phyloP scores from a whole-genome alignment of 2,329 filamentous ascomycete genomes.

The Hypomyces perniciosus region DNA sequence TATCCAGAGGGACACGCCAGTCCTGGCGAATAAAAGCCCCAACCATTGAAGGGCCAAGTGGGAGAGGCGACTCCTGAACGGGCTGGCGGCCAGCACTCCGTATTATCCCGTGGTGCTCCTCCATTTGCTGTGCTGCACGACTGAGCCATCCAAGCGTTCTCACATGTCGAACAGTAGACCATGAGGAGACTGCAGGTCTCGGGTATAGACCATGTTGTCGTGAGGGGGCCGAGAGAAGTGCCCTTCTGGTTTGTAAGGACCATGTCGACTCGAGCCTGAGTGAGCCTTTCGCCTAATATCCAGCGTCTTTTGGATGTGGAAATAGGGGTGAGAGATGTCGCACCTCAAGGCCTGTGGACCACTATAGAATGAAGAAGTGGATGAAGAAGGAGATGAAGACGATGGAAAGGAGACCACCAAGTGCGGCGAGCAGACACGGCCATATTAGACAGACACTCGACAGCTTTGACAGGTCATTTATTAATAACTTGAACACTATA shows the following conservation, averaged over 20 bases:
- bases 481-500: too few species aligned
- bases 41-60: conserved; percentile 20
- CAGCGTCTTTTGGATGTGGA: too few species aligned
- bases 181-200: conserved; percentile 17
- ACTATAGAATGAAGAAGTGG: too few species aligned
- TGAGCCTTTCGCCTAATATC: too few species aligned
- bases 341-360: neutral
- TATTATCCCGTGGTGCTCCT: conserved; percentile 18
- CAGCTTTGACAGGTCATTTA: too few species aligned
- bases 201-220: conserved; percentile 19
- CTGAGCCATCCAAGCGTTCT: conserved; percentile 22
- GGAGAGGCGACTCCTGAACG: conserved; percentile 12
- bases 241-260: conserved; percentile 15
- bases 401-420: too few species aligned
- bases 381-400: too few species aligned
- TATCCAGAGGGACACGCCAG: conserved; percentile 27
- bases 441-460: too few species aligned
- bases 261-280: neutral
- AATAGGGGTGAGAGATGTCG: neutral
- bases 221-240: conserved; percentile 21
- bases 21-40: conserved; percentile 33
- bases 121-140: conserved; percentile 13
- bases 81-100: conserved; percentile 26
- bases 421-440: too few species aligned
- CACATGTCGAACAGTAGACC: conserved; percentile 18